Evolutionary conservation across 2,329 filamentous ascomycete species (phyloP), one percentile per base, ranked within the genome.

Genomic region (Aspergillus sergii): DNA sequence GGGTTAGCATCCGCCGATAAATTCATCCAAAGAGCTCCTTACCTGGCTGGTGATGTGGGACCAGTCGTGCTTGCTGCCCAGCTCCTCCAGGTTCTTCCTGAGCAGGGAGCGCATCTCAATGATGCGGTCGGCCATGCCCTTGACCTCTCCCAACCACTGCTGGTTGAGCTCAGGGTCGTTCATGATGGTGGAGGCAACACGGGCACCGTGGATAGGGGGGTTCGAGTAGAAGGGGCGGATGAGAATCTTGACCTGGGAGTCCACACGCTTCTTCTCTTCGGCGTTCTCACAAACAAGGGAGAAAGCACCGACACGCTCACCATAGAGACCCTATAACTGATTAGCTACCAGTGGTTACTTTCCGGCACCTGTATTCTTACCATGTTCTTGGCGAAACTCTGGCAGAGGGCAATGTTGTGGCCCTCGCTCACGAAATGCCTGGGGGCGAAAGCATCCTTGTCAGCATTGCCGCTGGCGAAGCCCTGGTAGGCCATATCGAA

Each of bases 401-500:
- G 94, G 74, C 91, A 90, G 67, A 98, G 88, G 76, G 89, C 89
- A 77, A 95, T 88, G 77, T 93, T 88, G 84, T 97, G 93, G 73
- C 94, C 94, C 83, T 97, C 85, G 82, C 93, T 87, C 78, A 97
- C 89, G 79, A 99, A 99, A 86, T 97, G 86, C 71, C 95, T 89
- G 70, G 98, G 87, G 65, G 95, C 92, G 78, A 94, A 98, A 68
- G 95, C 95, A 78, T 99, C 94, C 81, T 89, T 89, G 85, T 96
- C 88, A 68, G 92, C 95, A 82, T 96, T 88, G 71, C 94, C 94
- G 68, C 91, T 95, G 72, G 94, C 94, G 76, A 99, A 98, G 73
- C 94, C 94, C 84, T 99, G 94, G 86, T 99, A 99, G 68, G 94
- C 94, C 94, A 97, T 97, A 81, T 98, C 94, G 84, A 98, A 99